A percentile compares a stretch with the other conserved stretches of the same genome.
Evolutionary conservation across 2,329 filamentous ascomycete species (phyloP).

Genomic region (Penicillium sclerotiorum): DNA sequence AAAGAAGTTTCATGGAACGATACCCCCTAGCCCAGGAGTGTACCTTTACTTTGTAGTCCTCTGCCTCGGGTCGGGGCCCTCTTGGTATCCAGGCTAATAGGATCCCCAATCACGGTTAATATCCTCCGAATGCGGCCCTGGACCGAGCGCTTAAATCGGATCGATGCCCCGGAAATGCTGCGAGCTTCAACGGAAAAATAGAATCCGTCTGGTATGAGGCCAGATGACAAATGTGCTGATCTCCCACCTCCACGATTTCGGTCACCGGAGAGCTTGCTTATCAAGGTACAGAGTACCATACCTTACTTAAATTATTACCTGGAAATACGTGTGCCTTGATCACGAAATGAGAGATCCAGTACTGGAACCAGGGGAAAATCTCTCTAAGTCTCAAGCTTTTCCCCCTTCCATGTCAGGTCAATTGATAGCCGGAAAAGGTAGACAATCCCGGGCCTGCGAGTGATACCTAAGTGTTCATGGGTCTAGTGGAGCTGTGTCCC

Average conservation of each 20-base stretch:
- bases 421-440: too few relatives aligned
- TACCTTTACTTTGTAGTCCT: too few relatives aligned
- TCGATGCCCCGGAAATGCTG: conserved; percentile 16
- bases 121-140: conserved; percentile 28
- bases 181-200: conserved; percentile 37
- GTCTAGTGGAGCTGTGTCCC: conserved; percentile 11
- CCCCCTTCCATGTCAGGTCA: too few relatives aligned
- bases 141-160: conserved; percentile 21
- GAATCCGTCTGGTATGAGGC: conserved; percentile 35
- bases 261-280: conserved; percentile 30
- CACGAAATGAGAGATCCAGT: neutral
- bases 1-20: neutral
- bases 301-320: conserved; percentile 7
- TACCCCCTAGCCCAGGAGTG: too few relatives aligned
- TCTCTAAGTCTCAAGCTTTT: too few relatives aligned
- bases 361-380: too few relatives aligned
- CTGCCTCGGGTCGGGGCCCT: too few relatives aligned
- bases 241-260: conserved; percentile 33
- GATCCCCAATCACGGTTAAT: conserved; percentile 27
- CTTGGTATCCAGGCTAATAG: too few relatives aligned
- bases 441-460: too few relatives aligned
- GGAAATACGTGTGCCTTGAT: too few relatives aligned
- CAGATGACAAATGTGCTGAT: conserved; percentile 41
- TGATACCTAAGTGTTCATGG: too few relatives aligned
- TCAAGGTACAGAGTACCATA: conserved; percentile 10